phyloP scores from a whole-genome alignment of 352 stramenopile genomes.

The Phytophthora vignae region DNA sequence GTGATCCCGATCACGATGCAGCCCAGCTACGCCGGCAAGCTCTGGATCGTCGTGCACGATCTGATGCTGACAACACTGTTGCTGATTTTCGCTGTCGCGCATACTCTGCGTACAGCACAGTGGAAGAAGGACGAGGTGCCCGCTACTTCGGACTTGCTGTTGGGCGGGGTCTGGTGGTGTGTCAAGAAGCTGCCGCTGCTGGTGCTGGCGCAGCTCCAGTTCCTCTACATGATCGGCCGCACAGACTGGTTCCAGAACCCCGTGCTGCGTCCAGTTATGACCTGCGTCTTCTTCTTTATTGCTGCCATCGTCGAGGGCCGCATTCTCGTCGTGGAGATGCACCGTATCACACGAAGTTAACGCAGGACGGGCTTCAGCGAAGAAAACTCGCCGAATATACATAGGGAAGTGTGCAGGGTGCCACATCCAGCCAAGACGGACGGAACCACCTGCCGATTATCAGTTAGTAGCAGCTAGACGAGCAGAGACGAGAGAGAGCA shows the following conservation, averaged over 20 bases:
- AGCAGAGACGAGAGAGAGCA: slow-evolving; percentile 27
- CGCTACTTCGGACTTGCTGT: slow-evolving; percentile 56
- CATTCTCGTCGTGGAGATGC: slow-evolving; percentile 68
- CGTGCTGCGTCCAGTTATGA: slow-evolving; percentile 74
- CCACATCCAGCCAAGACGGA: slow-evolving; percentile 5
- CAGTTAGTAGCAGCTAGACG: slow-evolving; percentile 22
- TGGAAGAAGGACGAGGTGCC: slow-evolving; percentile 83
- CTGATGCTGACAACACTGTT: slow-evolving; percentile 68
- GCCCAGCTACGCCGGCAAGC: slow-evolving; percentile 66
- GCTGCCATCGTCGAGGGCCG: slow-evolving; percentile 55
- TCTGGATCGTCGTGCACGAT: slow-evolving; percentile 74
- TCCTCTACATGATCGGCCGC: slow-evolving; percentile 69
- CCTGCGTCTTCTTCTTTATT: slow-evolving; percentile 55
- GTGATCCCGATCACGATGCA: slow-evolving; percentile 71
- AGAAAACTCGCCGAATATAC: slow-evolving; percentile 21
- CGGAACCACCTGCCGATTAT: slow-evolving; percentile 19
- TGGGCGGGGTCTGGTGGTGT: slow-evolving; percentile 58
- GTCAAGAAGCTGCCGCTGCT: slow-evolving; percentile 60
- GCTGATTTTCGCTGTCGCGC: slow-evolving; percentile 70
- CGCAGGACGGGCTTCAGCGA: background rate
- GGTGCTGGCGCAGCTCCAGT: slow-evolving; percentile 52
- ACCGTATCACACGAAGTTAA: slow-evolving; percentile 57
- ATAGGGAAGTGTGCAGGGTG: slow-evolving; percentile 14
- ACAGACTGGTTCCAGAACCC: slow-evolving; percentile 83
- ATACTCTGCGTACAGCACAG: slow-evolving; percentile 67